Base-by-base conservation (phyloP, 495 filamentous ascomycete species). In the Talaromyces trachyspermus region DNA sequence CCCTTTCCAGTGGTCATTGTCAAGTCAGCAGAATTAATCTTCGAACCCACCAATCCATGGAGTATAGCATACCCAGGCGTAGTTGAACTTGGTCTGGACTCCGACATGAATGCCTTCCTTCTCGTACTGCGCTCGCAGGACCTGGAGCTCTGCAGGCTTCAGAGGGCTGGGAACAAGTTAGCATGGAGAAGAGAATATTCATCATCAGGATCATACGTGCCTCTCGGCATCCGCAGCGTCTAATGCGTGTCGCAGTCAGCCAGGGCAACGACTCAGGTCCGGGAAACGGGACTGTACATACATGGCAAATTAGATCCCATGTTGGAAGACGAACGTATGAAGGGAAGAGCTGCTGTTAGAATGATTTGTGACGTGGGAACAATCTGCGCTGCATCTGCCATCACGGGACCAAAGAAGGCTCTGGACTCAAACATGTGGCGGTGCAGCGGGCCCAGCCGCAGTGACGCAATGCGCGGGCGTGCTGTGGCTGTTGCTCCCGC, bases 81-180 rank as follows among this genome's bases (percentile, higher is more conserved):
- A 97, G 79, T 98, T 98, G 79, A 98, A 98, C 64, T 96, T 97
- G 37, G 92, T 98, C 65, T 98, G 92, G 22, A 98, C 80, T 37
- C 90, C 89, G 12, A 95, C 94, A 67, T 91, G 95, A 55, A 89
- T 84, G 49, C 91, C 92, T 65, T 98, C 92, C 65, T 91, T 90
- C 60, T 96, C 89, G 65, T 90, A 98, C 66, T 97, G 92, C 45
- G 85, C 71, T 46, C 90, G 86, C 17, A 98, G 74, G 40, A 97
- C 91, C 61, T 89, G 79, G 44, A 98, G 82, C 61, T 98, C 92
- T 15, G 84, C 84, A 6, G 86, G 79, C 62, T 89, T 91, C 49
- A 98, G 75, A 52, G 92, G 85, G 54, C 89, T 95, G 55, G 37
- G 37, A 29, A 25, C n/a, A 23, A 36, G 19, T 24, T 18, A 35